Conservation (phyloP, 768 basidiomycete species). For the Rhodotorula diobovata region DNA sequence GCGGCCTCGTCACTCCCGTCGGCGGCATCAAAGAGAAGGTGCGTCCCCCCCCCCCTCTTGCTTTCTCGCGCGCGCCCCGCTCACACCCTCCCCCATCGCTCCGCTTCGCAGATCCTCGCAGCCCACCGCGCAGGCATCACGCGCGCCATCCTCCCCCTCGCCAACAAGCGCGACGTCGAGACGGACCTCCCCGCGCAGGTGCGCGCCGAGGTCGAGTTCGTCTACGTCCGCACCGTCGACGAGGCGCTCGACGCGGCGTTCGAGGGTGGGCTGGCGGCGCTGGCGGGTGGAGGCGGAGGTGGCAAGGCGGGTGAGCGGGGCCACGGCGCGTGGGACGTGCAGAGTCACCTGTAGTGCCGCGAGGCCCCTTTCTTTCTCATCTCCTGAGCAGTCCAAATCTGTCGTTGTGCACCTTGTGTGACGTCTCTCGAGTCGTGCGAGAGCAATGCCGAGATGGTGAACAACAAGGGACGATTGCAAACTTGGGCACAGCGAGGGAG, state of each 20-base stretch:
- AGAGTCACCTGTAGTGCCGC: constrained; percentile 1
- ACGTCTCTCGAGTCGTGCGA: background rate
- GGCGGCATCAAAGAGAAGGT: constrained; percentile 38
- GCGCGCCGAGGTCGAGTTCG: constrained; percentile 69
- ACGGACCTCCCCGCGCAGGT: constrained; percentile 75
- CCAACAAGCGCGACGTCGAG: constrained; percentile 80
- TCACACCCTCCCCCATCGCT: background rate
- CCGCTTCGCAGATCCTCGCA: constrained; percentile 59
- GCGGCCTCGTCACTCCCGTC: constrained; percentile 70
- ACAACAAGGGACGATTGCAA: background rate
- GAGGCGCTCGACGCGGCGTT: constrained; percentile 82
- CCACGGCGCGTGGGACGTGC: background rate
- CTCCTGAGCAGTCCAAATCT: background rate
- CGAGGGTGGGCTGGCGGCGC: constrained; percentile 1
- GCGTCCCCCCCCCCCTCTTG: background rate
- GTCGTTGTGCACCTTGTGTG: background rate
- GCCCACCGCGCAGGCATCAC: constrained; percentile 80
- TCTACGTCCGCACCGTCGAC: constrained; percentile 70
- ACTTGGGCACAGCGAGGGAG: background rate
- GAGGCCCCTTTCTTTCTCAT: background rate
- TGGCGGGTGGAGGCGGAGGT: background rate
- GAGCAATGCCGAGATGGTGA: background rate
- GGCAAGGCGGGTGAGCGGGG: background rate
- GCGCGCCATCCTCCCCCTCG: constrained; percentile 76
- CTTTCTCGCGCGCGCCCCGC: background rate